Evolutionary conservation across 129 eudicot genomes (phyloP).

Genomic region (Glebionis coronaria): DNA sequence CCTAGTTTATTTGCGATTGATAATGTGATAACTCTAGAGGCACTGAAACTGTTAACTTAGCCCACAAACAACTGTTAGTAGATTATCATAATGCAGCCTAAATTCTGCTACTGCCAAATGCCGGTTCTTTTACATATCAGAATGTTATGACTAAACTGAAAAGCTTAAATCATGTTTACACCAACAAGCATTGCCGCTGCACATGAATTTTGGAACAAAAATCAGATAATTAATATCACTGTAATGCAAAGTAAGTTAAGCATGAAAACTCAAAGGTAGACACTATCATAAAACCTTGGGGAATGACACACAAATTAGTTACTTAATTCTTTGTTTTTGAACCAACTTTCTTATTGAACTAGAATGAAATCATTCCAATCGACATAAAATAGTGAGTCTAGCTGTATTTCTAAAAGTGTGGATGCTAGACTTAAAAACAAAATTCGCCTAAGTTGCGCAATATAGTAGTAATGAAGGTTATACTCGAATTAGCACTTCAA

Average conservation of each 20-base stretch:
- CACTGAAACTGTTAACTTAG: background rate
- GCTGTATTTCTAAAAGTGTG: no score
- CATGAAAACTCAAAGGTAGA: background rate
- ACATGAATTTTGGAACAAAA: background rate
- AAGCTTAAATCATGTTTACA: background rate
- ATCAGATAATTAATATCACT: background rate
- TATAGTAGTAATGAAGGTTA: no score
- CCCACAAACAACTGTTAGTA: background rate
- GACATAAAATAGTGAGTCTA: no score
- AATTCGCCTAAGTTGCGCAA: no score
- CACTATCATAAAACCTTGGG: no score
- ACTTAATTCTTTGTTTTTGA: no score
- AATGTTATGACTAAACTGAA: background rate
- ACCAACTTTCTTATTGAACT: no score
- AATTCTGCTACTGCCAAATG: constrained; percentile 12
- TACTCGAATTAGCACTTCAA: no score
- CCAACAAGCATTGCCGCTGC: background rate
- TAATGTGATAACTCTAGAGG: background rate
- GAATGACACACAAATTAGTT: no score
- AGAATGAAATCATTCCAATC: no score
- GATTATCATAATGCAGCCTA: constrained; percentile 14
- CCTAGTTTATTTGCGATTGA: constrained; percentile 4
- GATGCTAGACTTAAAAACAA: no score
- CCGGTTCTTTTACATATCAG: background rate
- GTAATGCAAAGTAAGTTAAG: constrained; percentile 1